Percentiles rank a stretch among this genome's conserved stretches.
Evolutionary conservation across 2,329 filamentous ascomycete species (phyloP).

Genomic region (Phyllosticta citriasiana): DNA sequence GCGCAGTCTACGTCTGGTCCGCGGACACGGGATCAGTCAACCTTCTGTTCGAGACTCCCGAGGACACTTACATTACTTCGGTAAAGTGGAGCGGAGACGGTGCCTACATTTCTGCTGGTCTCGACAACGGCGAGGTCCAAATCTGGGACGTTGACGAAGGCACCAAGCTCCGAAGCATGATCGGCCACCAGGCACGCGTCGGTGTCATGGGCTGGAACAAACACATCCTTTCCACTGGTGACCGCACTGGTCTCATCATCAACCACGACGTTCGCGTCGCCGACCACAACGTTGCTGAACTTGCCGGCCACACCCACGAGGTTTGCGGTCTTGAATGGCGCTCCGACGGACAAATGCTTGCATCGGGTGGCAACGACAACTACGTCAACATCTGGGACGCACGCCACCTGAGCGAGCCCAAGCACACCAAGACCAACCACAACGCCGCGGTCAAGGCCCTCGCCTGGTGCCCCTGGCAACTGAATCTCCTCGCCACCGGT

Average conservation of each 20-base stretch:
- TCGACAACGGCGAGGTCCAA: constrained; percentile 92
- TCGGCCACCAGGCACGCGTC: constrained; percentile 91
- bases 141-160: constrained; percentile 98
- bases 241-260: constrained; percentile 87
- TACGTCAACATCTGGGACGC: constrained; percentile 99
- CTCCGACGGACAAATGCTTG: constrained; percentile 89
- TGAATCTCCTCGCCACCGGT: constrained; percentile 91
- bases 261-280: constrained; percentile 98
- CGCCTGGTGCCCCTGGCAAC: constrained; percentile 98
- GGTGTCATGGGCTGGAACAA: constrained; percentile 99
- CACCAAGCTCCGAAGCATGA: constrained; percentile 95
- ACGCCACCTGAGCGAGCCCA: constrained; percentile 81
- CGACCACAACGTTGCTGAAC: constrained; percentile 95
- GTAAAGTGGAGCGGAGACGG: constrained; percentile 99
- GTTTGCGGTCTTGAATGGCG: constrained; percentile 98
- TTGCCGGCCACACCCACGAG: constrained; percentile 93
- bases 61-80: constrained; percentile 93
- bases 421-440: constrained; percentile 99
- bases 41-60: constrained; percentile 75
- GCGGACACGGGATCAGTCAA: constrained; percentile 84
- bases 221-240: constrained; percentile 89
- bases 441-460: constrained; percentile 97
- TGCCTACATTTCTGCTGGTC: constrained; percentile 88
- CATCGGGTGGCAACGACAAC: constrained; percentile 97
- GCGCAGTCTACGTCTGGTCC: constrained; percentile 97